These are phyloP conservation scores for Wallacemonas sp. DNA, from an alignment of 208 protist species.

Conservation along the genomic window DNA sequence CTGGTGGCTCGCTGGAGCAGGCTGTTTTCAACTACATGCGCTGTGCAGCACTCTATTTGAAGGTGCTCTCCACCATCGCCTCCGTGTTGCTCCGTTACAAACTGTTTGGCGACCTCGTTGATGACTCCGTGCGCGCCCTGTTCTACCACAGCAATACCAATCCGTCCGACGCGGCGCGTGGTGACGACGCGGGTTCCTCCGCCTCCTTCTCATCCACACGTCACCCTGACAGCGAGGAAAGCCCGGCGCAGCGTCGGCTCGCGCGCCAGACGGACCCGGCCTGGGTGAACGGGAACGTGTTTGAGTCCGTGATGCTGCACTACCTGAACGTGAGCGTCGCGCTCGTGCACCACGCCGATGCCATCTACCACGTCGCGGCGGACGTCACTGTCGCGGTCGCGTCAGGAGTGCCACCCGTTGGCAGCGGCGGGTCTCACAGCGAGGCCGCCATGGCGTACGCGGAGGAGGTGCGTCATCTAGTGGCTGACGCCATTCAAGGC, in stretches of 20 bases:
- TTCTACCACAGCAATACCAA: not conserved
- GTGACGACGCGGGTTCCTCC: not conserved
- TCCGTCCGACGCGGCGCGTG: not conserved
- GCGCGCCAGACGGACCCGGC: constrained; percentile 45
- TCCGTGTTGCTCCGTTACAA: constrained; percentile 36
- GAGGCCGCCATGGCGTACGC: constrained; percentile 39
- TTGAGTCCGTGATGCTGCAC: constrained; percentile 67
- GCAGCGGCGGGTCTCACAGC: not conserved
- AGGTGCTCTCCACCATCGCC: constrained; percentile 48
- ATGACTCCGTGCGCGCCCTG: constrained; percentile 9
- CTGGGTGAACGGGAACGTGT: constrained; percentile 47
- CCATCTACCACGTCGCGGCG: constrained; percentile 54
- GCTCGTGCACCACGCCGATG: constrained; percentile 52
- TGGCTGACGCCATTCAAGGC: constrained; percentile 53
- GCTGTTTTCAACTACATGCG: constrained; percentile 62
- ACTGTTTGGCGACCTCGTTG: constrained; percentile 32
- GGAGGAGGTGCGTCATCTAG: constrained; percentile 59
- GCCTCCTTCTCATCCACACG: too few relatives aligned
- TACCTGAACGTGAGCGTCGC: constrained; percentile 62
- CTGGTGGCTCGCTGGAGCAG: constrained; percentile 32
- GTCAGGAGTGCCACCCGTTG: not conserved
- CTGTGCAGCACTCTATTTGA: constrained; percentile 51
- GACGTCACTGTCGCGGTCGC: constrained; percentile 28
- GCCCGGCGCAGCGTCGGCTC: not conserved
- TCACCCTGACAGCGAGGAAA: not conserved